A percentile compares a stretch with the other conserved stretches of the same genome.
Evolutionary conservation across 139 green algal genomes (phyloP).

Genomic region (Chlorella vulgaris): DNA sequence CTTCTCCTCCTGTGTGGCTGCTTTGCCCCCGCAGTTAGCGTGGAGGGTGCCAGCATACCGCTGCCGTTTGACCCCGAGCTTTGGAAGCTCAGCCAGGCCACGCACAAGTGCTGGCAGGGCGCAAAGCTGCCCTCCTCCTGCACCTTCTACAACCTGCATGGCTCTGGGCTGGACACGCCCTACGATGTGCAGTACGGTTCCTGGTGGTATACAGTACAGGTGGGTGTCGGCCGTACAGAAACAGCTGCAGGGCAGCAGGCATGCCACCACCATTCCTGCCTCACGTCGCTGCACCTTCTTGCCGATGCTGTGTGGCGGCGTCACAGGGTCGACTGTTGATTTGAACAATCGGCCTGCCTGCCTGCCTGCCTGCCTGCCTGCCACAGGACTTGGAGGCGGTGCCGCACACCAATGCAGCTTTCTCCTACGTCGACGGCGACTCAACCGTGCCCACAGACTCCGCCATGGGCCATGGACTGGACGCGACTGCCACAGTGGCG

Average conservation of each 20-base stretch:
- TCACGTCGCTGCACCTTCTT: not conserved
- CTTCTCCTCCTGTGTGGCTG: no score
- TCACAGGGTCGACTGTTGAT: no score
- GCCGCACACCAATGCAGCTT: not conserved
- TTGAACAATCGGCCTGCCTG: no score
- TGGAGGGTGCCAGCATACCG: not conserved
- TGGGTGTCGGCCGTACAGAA: no score
- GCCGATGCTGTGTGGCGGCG: no score
- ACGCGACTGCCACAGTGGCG: not conserved
- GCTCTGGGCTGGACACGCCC: constrained; percentile 10
- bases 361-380: no score
- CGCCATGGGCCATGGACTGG: constrained; percentile 1
- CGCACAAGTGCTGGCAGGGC: not conserved
- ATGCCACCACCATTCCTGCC: not conserved
- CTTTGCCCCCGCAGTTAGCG: constrained; percentile 12
- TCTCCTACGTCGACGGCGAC: constrained; percentile 27
- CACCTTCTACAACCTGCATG: constrained; percentile 27
- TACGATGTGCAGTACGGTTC: constrained; percentile 21
- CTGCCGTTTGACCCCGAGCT: constrained; percentile 33
- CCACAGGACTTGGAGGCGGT: constrained; percentile 18
- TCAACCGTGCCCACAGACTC: constrained; percentile 29
- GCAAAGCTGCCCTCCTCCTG: constrained; percentile 7
- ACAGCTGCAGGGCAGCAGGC: not conserved
- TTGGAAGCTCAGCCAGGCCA: constrained; percentile 6
- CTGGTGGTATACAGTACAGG: constrained; percentile 22